phyloP scores from a whole-genome alignment of 129 eudicot genomes.

The Lonicera japonica region DNA sequence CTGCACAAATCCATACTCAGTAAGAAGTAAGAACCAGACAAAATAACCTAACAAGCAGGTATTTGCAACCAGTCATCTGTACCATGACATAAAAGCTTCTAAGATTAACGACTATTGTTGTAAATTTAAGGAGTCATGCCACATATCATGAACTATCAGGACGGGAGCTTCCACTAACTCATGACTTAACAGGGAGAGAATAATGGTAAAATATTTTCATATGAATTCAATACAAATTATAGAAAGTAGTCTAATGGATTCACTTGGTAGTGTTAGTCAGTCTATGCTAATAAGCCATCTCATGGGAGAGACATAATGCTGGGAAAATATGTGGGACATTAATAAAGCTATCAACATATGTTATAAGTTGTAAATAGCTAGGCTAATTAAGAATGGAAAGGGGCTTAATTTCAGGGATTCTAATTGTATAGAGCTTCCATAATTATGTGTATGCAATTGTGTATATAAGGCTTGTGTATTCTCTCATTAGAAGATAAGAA shows the following conservation, averaged over 20 bases:
- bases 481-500: too few relatives aligned
- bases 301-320: not conserved
- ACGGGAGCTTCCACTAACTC: not conserved
- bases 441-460: too few relatives aligned
- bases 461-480: too few relatives aligned
- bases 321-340: not conserved
- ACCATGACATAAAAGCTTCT: not conserved
- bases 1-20: constrained; percentile 35
- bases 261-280: not conserved
- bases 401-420: too few relatives aligned
- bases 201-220: not conserved
- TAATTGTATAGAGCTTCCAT: too few relatives aligned
- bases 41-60: constrained; percentile 2
- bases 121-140: not conserved
- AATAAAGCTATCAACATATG: not conserved
- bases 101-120: not conserved
- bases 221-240: not conserved
- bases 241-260: constrained; percentile 2
- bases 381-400: too few relatives aligned
- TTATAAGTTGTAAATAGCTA: too few relatives aligned
- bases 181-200: not conserved
- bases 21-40: constrained; percentile 5
- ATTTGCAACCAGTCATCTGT: not conserved
- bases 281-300: not conserved
- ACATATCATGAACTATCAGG: not conserved